Base-by-base conservation (phyloP, 164 flowering plant genomes). In the Aristolochia contorta region DNA sequence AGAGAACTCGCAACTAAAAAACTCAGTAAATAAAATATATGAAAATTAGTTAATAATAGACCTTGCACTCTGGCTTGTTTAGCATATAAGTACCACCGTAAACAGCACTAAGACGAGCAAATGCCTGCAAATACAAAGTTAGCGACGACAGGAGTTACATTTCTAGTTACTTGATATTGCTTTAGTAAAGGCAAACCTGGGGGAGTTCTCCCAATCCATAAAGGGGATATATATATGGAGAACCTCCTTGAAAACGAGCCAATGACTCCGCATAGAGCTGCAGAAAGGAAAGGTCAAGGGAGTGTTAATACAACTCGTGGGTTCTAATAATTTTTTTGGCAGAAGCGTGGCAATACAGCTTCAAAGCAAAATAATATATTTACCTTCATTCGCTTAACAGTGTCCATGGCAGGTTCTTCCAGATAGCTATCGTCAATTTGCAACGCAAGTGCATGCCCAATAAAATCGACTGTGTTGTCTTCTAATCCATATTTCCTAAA, bases 21-120 rank as follows among this genome's bases (percentile, higher is more conserved):
- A 49, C 19, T 18, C 14, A 49, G 53, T 18, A 49, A 49, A 49
- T 49, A 16, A 20, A 2, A 49, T 12, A 49, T 18, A 18, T 49
- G 3, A 49, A 25, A 47, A 37, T 37, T 37, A 37, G 22, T 20
- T 23, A 0, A 47, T 33, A 53, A 63, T 16, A 50, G 74, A 92
- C 99, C 89, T 88, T 79, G 63, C 96, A 90, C 47, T 85, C 79
- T 54, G 99, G 96, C 84, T 90, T 93, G 87, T 79, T 89, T 49
- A 93, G 96, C 99, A 93, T 93, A 83, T 93, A 93, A 53, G 96
- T 93, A 46, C 99, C 97, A 67, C 99, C 97, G 72, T 90, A 93
- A 57, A 90, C 99, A 24, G 95, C 96, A 79, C 99, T 93, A 13
- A 93, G 68, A 67, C 97, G 99, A 45, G 99, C 97, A 78, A 93